Percentiles rank a stretch among this genome's conserved stretches.
phyloP scores from a whole-genome alignment of 768 basidiomycete genomes.

The Lactarius akahatsu region DNA sequence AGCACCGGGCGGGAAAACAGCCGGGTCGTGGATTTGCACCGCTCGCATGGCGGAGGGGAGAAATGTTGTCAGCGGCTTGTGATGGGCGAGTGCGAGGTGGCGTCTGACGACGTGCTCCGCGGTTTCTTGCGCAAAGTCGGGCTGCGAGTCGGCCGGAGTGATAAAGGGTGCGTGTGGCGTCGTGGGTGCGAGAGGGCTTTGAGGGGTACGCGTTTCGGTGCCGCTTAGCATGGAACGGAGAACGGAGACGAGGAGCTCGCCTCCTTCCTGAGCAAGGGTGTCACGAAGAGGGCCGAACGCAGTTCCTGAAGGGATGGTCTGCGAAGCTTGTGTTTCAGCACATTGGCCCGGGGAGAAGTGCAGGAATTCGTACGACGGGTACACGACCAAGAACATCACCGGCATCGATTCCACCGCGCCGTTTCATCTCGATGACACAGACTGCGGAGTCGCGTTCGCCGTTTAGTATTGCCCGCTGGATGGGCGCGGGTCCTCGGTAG shows the following conservation, averaged over 20 bases:
- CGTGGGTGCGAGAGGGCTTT: constrained; percentile 14
- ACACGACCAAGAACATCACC: constrained; percentile 65
- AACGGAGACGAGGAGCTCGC: constrained; percentile 66
- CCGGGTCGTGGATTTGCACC: constrained; percentile 34
- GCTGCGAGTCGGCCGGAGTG: constrained; percentile 46
- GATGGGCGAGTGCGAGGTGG: constrained; percentile 67
- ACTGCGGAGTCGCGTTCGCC: constrained; percentile 73
- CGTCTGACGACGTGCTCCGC: constrained; percentile 55
- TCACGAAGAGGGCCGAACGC: constrained; percentile 59
- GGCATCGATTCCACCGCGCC: constrained; percentile 67
- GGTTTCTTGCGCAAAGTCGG: constrained; percentile 58
- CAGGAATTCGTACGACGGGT: constrained; percentile 47
- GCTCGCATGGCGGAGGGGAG: constrained; percentile 32
- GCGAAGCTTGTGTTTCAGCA: background rate
- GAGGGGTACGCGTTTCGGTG: constrained; percentile 41
- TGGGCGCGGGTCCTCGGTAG: constrained; percentile 89
- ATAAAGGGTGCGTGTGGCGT: constrained; percentile 61
- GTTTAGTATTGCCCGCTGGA: constrained; percentile 77
- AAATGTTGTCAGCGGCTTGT: constrained; percentile 40
- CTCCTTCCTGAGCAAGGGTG: constrained; percentile 60
- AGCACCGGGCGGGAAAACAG: background rate
- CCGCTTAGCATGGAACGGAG: constrained; percentile 61
- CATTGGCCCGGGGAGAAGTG: background rate
- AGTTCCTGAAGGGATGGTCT: constrained; percentile 54
- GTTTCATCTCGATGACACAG: constrained; percentile 68